Conservation (phyloP, 352 stramenopile species). For the Elongisporangium senticosum region DNA sequence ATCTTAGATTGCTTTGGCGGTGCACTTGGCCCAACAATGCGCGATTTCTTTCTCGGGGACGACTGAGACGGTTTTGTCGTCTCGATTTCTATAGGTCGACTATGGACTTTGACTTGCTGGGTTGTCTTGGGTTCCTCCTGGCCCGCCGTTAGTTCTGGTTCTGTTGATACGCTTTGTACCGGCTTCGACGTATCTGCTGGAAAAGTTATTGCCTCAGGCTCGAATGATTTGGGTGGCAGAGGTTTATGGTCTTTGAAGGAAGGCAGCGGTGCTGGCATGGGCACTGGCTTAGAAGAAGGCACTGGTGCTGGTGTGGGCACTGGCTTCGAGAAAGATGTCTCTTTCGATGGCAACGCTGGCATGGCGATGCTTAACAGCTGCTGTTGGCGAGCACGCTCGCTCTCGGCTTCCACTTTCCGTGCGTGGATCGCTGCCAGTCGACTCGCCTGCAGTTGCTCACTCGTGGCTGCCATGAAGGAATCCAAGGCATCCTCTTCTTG, state of each 20-base stretch:
- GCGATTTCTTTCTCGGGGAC: conserved; percentile 26
- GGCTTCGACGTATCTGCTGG: too few species aligned
- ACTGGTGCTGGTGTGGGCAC: conserved; percentile 9
- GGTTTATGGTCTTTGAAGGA: too few species aligned
- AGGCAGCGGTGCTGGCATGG: too few species aligned
- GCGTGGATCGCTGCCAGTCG: conserved; percentile 19
- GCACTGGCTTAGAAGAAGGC: too few species aligned
- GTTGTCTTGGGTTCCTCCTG: background rate
- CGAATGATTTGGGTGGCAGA: background rate
- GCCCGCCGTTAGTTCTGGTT: conserved; percentile 1
- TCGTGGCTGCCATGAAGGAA: conserved; percentile 59
- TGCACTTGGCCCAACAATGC: conserved; percentile 26
- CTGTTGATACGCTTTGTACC: background rate
- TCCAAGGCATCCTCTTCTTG: conserved; percentile 52
- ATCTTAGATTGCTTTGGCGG: conserved; percentile 2
- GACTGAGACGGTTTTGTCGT: background rate
- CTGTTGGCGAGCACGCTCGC: conserved; percentile 36
- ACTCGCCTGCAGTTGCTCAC: conserved; percentile 35
- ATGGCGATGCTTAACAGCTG: conserved; percentile 48
- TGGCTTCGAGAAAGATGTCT: too few species aligned
- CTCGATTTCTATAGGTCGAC: background rate
- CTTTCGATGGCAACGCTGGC: conserved; percentile 44
- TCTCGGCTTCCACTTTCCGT: conserved; percentile 23
- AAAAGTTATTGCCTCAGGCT: background rate
- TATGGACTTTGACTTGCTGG: conserved; percentile 1